Conservation (phyloP, 768 basidiomycete species). For the Pleurotus tuber-regium region DNA sequence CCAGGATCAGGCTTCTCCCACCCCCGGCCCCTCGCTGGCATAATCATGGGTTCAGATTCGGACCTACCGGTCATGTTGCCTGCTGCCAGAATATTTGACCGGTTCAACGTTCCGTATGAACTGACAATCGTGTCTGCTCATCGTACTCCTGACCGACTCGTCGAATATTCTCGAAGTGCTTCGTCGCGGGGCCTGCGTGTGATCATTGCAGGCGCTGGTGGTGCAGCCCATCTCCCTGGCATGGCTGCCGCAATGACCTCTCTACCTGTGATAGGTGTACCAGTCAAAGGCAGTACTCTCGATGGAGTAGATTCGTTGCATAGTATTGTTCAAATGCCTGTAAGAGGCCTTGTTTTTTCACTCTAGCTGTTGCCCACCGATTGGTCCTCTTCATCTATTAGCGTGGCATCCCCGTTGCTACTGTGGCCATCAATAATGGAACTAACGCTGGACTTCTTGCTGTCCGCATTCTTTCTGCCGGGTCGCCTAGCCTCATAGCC, state of each 20-base stretch:
- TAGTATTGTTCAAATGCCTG: constrained; percentile 99
- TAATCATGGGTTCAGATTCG: constrained; percentile 99
- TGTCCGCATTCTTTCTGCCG: constrained; percentile 80
- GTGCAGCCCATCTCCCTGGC: constrained; percentile 95
- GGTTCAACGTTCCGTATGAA: constrained; percentile 87
- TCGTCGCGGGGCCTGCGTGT: constrained; percentile 61
- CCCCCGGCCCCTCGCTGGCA: constrained; percentile 74
- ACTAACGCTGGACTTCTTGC: constrained; percentile 93
- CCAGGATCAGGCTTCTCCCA: constrained; percentile 56
- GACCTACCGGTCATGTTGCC: constrained; percentile 94
- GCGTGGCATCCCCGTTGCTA: constrained; percentile 97
- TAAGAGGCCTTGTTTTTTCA: constrained; percentile 37
- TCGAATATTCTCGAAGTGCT: constrained; percentile 79
- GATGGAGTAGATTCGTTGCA: constrained; percentile 97
- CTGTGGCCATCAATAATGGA: constrained; percentile 94
- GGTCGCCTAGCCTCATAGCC: constrained; percentile 60
- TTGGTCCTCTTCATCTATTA: constrained; percentile 28
- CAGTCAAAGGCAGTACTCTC: constrained; percentile 90
- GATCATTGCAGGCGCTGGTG: constrained; percentile 96
- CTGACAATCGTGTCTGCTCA: constrained; percentile 96
- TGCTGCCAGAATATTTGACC: constrained; percentile 79
- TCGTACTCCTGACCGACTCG: constrained; percentile 85
- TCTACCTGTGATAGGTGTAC: constrained; percentile 93
- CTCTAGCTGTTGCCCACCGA: background rate
- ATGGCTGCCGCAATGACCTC: constrained; percentile 97